Base-by-base conservation (phyloP, 2,329 filamentous ascomycete species). In the Aspergillus latus region DNA sequence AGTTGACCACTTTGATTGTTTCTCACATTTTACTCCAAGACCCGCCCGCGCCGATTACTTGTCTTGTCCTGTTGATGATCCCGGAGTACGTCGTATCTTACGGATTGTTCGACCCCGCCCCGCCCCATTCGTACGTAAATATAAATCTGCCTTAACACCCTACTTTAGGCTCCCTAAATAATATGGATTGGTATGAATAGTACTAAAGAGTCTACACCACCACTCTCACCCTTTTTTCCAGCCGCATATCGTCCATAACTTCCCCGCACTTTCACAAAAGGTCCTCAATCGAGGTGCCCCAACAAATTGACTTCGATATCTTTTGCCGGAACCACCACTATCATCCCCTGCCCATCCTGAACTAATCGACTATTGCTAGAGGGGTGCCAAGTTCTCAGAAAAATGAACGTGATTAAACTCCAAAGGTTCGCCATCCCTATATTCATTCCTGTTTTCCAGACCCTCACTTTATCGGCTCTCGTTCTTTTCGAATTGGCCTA, bases 381-480 rank as follows among this genome's bases (percentile, higher is more conserved):
- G 21, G 21, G 21, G 21, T 13, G 9, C 5, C 29, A 45, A 11
- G 16, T 13, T 28, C n/a, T 13, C 29, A 29, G 28, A 32, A 68
- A 59, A 75, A 97, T 97, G 93, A 96, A 97, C 73, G 90, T 96
- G 64, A 86, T 97, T 74, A 97, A 96, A 78, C 83, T 97, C 63
- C 92, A 96, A 82, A 93, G 86, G 92, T 95, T 78, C 62, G 82
- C 26, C 32, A 11, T 34, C 21, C n/a, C 34, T 36, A 30, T 21
- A 21, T 21, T 21, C 21, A 21, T 21, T 21, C 21, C 21, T 21
- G 21, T 21, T 21, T 21, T 21, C 21, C 21, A 21, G 21, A 21
- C 21, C 21, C 21, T 21, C 21, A 21, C 21, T 21, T 21, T 21
- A 21, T 21, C 21, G 21, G 15, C 21, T 21, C 46, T 44, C 42